These are phyloP conservation scores for Penicillium sp. DNA, from an alignment of 2,329 filamentous ascomycete species.

Conservation along the genomic window DNA sequence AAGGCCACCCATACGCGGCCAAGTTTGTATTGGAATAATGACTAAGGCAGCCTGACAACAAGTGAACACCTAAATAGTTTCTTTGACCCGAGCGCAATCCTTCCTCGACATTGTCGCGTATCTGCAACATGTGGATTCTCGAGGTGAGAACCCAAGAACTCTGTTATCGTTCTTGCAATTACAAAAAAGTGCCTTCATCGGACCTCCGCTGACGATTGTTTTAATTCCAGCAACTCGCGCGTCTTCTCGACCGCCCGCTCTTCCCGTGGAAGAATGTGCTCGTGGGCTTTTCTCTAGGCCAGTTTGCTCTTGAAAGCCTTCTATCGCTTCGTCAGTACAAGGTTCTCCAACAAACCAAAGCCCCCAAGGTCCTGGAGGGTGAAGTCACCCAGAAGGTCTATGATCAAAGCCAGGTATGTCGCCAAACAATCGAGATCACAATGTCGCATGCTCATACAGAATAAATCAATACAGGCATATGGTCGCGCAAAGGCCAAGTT, in stretches of 20 bases:
- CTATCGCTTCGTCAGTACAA: constrained; percentile 86
- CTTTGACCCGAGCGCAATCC: constrained; percentile 7
- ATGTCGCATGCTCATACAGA: constrained; percentile 2
- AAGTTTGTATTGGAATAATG: no score
- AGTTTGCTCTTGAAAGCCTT: constrained; percentile 85
- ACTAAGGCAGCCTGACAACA: constrained; percentile 21
- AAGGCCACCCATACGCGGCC: no score
- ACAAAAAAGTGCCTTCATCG: background rate
- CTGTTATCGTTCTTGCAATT: background rate
- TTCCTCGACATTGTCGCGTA: constrained; percentile 8
- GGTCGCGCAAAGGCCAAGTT: constrained; percentile 94
- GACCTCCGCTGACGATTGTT: constrained; percentile 6
- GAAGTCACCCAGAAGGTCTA: constrained; percentile 87
- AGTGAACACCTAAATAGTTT: constrained; percentile 20
- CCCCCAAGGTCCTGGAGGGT: constrained; percentile 78
- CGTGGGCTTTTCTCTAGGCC: constrained; percentile 84
- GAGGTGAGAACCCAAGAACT: constrained; percentile 9
- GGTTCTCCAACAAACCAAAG: constrained; percentile 69
- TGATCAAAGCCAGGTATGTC: constrained; percentile 75
- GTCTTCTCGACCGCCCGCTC: constrained; percentile 79
- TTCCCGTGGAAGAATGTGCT: constrained; percentile 98
- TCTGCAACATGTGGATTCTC: constrained; percentile 18
- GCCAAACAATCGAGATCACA: background rate
- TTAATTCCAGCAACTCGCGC: constrained; percentile 59
- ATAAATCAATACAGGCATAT: constrained; percentile 57